Conservation (phyloP, 2,329 filamentous ascomycete species). For the Falciphora oryzae region DNA sequence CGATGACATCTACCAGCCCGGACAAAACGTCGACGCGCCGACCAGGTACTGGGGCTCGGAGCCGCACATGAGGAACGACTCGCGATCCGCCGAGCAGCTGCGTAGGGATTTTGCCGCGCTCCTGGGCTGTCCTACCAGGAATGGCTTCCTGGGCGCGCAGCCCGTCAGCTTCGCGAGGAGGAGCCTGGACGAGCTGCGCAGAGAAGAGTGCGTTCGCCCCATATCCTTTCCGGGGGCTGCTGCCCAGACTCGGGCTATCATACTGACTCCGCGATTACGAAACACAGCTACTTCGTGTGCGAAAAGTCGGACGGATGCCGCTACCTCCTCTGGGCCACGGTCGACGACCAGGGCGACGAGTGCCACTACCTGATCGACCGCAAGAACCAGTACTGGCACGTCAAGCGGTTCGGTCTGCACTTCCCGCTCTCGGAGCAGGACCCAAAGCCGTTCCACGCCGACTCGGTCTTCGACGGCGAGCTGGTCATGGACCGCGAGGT, state of each 20-base stretch:
- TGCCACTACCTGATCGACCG: conserved; percentile 92
- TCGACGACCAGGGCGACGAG: conserved; percentile 55
- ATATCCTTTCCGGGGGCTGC: too few species aligned
- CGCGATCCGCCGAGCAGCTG: conserved; percentile 29
- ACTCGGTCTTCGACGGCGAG: conserved; percentile 88
- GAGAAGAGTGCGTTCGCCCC: conserved; percentile 57
- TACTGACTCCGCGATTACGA: conserved; percentile 9
- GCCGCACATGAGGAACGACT: conserved; percentile 6
- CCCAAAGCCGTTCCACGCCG: conserved; percentile 60
- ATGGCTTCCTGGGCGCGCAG: conserved; percentile 81
- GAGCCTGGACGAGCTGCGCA: conserved; percentile 77
- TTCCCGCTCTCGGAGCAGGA: conserved; percentile 68
- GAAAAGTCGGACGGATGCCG: conserved; percentile 97
- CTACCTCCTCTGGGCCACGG: conserved; percentile 86
- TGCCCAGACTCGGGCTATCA: neutral
- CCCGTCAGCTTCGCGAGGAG: conserved; percentile 83
- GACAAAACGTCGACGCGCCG: conserved; percentile 8
- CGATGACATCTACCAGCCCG: conserved; percentile 8
- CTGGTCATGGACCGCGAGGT: conserved; percentile 76
- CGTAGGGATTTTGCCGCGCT: conserved; percentile 69
- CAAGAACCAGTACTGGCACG: conserved; percentile 93
- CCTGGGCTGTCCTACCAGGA: conserved; percentile 58
- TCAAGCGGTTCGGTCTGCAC: conserved; percentile 64
- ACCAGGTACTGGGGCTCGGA: conserved; percentile 25
- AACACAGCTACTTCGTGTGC: conserved; percentile 79